A percentile compares a stretch with the other conserved stretches of the same genome.
phyloP scores from a whole-genome alignment of 2,329 filamentous ascomycete species.

The Fusarium palustre region DNA sequence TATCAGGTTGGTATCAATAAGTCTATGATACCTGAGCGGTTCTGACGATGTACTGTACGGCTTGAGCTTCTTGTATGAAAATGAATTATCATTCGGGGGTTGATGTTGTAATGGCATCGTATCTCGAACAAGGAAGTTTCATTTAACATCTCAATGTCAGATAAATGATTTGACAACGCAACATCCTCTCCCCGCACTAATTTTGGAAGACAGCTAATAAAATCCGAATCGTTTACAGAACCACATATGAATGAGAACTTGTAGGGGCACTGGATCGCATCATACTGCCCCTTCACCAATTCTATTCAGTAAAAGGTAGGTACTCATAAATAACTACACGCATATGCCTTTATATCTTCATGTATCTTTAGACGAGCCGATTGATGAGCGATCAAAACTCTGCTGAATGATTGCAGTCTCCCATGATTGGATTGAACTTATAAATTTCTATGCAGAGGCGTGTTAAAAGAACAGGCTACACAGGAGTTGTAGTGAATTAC shows the following conservation, averaged over 20 bases:
- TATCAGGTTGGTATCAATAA: not conserved
- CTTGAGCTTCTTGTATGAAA: not conserved
- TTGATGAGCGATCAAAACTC: too few relatives aligned
- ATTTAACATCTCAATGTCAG: not conserved
- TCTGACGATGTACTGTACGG: not conserved
- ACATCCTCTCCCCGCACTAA: not conserved
- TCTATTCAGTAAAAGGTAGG: not conserved
- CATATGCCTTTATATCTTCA: too few relatives aligned
- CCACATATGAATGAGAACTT: not conserved
- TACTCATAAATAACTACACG: not conserved
- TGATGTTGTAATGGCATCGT: not conserved
- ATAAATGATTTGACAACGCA: not conserved
- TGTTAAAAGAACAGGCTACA: too few relatives aligned
- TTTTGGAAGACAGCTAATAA: not conserved
- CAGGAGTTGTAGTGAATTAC: too few relatives aligned
- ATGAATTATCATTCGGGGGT: not conserved
- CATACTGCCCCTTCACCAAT: not conserved
- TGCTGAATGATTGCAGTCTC: too few relatives aligned
- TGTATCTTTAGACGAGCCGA: too few relatives aligned
- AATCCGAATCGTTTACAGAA: not conserved
- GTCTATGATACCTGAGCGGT: not conserved
- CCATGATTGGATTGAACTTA: too few relatives aligned
- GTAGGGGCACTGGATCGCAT: not conserved
- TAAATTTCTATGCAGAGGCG: too few relatives aligned
- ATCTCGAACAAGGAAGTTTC: not conserved